Percentiles rank a stretch among this genome's conserved stretches.
Evolutionary conservation across 371 early-diverging fungal species (phyloP).

Genomic region (Lichtheimia ramosa): DNA sequence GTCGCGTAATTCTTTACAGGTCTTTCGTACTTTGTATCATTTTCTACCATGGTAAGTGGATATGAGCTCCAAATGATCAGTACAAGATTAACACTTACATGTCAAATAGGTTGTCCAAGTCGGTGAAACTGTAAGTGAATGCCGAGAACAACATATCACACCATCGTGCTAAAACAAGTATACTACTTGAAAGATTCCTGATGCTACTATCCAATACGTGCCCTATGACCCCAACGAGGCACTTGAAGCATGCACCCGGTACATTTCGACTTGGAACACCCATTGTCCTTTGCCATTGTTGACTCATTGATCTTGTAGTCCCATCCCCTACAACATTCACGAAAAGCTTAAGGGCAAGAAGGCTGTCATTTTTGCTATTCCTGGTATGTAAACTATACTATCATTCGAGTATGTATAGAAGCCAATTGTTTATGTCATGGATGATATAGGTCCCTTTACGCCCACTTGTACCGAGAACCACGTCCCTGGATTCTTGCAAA

Average conservation of each 20-base stretch:
- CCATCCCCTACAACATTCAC: slow-evolving; percentile 41
- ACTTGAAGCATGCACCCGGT: slow-evolving; percentile 35
- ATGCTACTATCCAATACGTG: slow-evolving; percentile 39
- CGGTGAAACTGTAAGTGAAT: slow-evolving; percentile 26
- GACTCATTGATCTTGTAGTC: slow-evolving; percentile 12
- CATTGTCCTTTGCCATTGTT: not conserved
- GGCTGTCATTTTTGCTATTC: slow-evolving; percentile 80
- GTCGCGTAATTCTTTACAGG: too few relatives aligned
- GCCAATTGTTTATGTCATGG: too few relatives aligned
- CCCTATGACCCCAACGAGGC: slow-evolving; percentile 38
- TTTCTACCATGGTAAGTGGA: too few relatives aligned
- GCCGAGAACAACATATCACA: not conserved
- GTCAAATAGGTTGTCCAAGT: slow-evolving; percentile 15
- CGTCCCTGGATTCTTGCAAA: slow-evolving; percentile 62
- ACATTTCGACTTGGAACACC: slow-evolving; percentile 4
- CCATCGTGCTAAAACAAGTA: not conserved
- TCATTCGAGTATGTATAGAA: too few relatives aligned
- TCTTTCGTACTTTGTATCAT: too few relatives aligned
- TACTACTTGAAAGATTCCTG: slow-evolving; percentile 29
- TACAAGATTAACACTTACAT: not conserved
- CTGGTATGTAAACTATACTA: slow-evolving; percentile 36
- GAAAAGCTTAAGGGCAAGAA: slow-evolving; percentile 73
- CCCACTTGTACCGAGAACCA: slow-evolving; percentile 79
- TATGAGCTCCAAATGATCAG: not conserved
- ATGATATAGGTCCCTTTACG: slow-evolving; percentile 61